Evolutionary conservation across 1,139 yeast genomes (phyloP).

Genomic region (Suhomyces panamericanus): DNA sequence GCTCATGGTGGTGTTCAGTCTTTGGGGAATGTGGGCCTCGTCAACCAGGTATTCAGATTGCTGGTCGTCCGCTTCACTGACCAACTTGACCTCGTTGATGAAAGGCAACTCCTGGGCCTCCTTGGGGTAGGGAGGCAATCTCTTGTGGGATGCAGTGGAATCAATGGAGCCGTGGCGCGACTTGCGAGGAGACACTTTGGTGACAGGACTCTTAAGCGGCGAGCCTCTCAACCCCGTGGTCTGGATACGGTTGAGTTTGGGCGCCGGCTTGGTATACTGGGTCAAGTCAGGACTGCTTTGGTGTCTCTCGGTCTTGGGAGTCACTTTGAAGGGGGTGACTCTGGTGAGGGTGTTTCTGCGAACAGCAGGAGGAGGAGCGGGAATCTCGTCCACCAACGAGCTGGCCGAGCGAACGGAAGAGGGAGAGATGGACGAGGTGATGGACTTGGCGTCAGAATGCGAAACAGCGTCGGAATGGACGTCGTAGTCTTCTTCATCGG

Average conservation of each 20-base stretch:
- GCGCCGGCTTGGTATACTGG: conserved; percentile 12
- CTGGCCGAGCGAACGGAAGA: conserved; percentile 2
- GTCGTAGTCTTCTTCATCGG: conserved; percentile 6
- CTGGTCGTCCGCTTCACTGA: conserved; percentile 13
- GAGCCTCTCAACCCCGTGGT: conserved; percentile 15
- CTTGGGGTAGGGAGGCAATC: conserved; percentile 20
- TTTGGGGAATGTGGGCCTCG: conserved; percentile 11
- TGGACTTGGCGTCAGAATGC: conserved; percentile 3
- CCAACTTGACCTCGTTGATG: conserved; percentile 38
- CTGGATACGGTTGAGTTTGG: conserved; percentile 16
- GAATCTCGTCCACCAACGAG: conserved; percentile 4
- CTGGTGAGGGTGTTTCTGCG: conserved; percentile 25
- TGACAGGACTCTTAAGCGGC: conserved; percentile 4
- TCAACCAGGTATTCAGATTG: conserved; percentile 9
- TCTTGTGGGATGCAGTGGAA: conserved; percentile 14
- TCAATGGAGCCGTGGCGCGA: conserved; percentile 15
- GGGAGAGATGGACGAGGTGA: conserved; percentile 1
- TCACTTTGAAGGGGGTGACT: conserved; percentile 26
- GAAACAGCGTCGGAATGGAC: neutral
- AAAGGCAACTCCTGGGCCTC: conserved; percentile 39
- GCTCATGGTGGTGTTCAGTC: conserved; percentile 36
- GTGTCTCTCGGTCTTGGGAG: conserved; percentile 12
- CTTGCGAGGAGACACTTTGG: conserved; percentile 5
- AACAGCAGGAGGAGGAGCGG: conserved; percentile 14
- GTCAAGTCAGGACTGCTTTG: conserved; percentile 23